phyloP scores from a whole-genome alignment of 306 rosid genomes.

The Pyrus bretschneideri region DNA sequence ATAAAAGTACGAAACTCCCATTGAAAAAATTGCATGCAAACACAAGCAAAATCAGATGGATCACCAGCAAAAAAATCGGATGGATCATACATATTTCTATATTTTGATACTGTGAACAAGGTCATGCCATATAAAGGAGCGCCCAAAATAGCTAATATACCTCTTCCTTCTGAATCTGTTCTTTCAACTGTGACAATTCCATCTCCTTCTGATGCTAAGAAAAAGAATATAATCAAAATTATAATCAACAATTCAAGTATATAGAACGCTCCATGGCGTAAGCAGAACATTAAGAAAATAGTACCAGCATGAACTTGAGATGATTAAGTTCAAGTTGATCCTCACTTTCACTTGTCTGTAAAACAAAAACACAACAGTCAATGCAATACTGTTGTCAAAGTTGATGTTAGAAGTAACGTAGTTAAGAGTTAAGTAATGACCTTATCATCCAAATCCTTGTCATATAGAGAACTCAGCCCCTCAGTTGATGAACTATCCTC shows the following conservation, averaged over 20 bases:
- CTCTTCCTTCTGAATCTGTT: conserved; percentile 78
- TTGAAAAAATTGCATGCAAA: neutral
- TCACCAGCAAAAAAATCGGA: too few relatives aligned
- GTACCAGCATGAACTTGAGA: conserved; percentile 87
- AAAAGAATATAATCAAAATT: conserved; percentile 15
- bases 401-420: conserved; percentile 3
- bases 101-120: neutral
- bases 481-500: conserved; percentile 37
- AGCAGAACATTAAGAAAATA: neutral
- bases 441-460: conserved; percentile 42
- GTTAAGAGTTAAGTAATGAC: conserved; percentile 24
- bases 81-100: neutral
- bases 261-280: neutral
- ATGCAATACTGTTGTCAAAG: neutral
- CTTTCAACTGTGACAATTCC: conserved; percentile 70
- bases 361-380: conserved; percentile 11
- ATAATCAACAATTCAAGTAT: conserved; percentile 1
- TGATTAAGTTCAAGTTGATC: conserved; percentile 50
- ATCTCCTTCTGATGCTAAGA: conserved; percentile 76
- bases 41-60: too few relatives aligned
- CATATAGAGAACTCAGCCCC: conserved; percentile 26
- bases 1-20: neutral
- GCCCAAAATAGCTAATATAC: conserved; percentile 35
- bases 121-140: neutral
- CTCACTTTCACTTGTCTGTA: conserved; percentile 46